These are phyloP conservation scores for Flaveria bidentis DNA, from an alignment of 129 eudicot genomes.

Conservation along the genomic window DNA sequence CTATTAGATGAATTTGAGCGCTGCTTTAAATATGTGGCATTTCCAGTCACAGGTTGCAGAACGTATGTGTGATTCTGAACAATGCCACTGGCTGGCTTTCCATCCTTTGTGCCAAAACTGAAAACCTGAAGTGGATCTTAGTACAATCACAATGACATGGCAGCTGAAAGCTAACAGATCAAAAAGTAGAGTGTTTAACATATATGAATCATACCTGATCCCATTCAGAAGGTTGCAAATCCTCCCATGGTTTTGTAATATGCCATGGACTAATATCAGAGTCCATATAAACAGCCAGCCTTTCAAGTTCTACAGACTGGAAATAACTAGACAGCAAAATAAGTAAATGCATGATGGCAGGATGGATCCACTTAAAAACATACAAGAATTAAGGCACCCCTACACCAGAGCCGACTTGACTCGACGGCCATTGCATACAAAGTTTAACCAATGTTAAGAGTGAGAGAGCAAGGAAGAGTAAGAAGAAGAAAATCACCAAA, in stretches of 20 bases:
- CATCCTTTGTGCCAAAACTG: slow-evolving; percentile 77
- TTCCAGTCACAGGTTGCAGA: slow-evolving; percentile 91
- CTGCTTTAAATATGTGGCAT: slow-evolving; percentile 74
- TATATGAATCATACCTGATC: slow-evolving; percentile 57
- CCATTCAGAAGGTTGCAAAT: slow-evolving; percentile 83
- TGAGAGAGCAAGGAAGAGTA: neutral
- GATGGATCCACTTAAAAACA: slow-evolving; percentile 15
- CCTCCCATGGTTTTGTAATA: slow-evolving; percentile 78
- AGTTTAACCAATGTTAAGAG: slow-evolving; percentile 8
- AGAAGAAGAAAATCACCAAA: slow-evolving; percentile 4
- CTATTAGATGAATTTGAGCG: slow-evolving; percentile 48
- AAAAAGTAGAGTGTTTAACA: slow-evolving; percentile 9
- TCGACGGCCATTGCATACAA: neutral
- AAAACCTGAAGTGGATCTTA: slow-evolving; percentile 60
- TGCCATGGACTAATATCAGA: slow-evolving; percentile 87
- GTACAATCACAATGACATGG: slow-evolving; percentile 23
- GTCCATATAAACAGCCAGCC: slow-evolving; percentile 86
- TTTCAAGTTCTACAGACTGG: slow-evolving; percentile 85
- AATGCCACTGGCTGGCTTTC: slow-evolving; percentile 60
- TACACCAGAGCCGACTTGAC: slow-evolving; percentile 4
- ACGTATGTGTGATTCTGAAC: slow-evolving; percentile 62
- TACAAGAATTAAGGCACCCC: slow-evolving; percentile 14
- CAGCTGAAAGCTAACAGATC: slow-evolving; percentile 16
- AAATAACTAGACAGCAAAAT: slow-evolving; percentile 25
- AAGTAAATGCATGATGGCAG: slow-evolving; percentile 9